Conservation (phyloP, 352 stramenopile species). For the Globisporangium middletonii region DNA sequence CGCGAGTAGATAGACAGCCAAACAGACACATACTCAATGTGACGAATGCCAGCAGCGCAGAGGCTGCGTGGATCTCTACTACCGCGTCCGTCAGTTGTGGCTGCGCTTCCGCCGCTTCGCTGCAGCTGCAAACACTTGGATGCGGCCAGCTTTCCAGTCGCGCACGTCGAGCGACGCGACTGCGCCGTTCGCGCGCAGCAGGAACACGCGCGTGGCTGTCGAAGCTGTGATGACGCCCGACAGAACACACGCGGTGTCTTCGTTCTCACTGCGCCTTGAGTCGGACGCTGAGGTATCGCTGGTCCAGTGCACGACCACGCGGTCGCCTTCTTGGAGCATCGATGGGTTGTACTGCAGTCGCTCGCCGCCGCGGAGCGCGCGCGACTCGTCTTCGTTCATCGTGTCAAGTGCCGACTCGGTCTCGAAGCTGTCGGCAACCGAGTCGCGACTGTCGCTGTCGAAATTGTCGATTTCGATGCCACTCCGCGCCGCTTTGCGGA, state of each 20-base stretch:
- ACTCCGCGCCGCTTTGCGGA: background rate
- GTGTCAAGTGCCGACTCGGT: conserved; percentile 12
- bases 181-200: conserved; percentile 25
- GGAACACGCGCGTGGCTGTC: conserved; percentile 38
- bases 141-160: conserved; percentile 34
- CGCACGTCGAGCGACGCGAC: conserved; percentile 38
- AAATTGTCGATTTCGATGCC: background rate
- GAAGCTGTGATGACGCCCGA: conserved; percentile 45
- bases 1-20: background rate
- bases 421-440: conserved; percentile 14
- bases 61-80: no score
- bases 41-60: no score
- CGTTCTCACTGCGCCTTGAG: background rate
- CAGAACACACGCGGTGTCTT: conserved; percentile 15
- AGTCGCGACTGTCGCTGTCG: conserved; percentile 2
- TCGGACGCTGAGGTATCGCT: background rate
- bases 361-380: background rate
- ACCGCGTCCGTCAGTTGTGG: no score
- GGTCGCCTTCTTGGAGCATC: conserved; percentile 55
- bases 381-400: conserved; percentile 4
- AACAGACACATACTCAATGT: no score
- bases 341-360: conserved; percentile 38
- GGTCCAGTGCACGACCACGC: conserved; percentile 32
- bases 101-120: conserved; percentile 6
- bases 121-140: conserved; percentile 18